Conservation (phyloP, 129 eudicot species). For the carrot (Daucus carota) region DH1_v3.0 NC_030384.2:31744501-31745000, state of each 20-base stretch:
- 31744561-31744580: background rate
- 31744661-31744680: conserved; percentile 20
- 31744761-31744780: conserved; percentile 17
- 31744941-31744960: conserved; percentile 16
- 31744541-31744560: background rate
- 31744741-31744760: conserved; percentile 53
- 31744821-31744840: conserved; percentile 10
- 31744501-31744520: conserved; percentile 1
- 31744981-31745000: background rate
- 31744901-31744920: conserved; percentile 35
- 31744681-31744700: conserved; percentile 12
- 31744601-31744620: conserved; percentile 13
- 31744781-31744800: conserved; percentile 17
- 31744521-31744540: conserved; percentile 7
- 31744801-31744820: conserved; percentile 1
- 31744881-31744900: conserved; percentile 15
- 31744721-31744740: conserved; percentile 36
- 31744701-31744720: conserved; percentile 7
- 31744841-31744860: conserved; percentile 14
- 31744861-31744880: conserved; percentile 13
- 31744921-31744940: conserved; percentile 43
- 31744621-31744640: conserved; percentile 16
- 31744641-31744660: conserved; percentile 14
- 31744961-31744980: conserved; percentile 16
- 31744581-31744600: conserved; percentile 7